Conservation (phyloP, 768 basidiomycete species). For the Naematelia encephala region DNA sequence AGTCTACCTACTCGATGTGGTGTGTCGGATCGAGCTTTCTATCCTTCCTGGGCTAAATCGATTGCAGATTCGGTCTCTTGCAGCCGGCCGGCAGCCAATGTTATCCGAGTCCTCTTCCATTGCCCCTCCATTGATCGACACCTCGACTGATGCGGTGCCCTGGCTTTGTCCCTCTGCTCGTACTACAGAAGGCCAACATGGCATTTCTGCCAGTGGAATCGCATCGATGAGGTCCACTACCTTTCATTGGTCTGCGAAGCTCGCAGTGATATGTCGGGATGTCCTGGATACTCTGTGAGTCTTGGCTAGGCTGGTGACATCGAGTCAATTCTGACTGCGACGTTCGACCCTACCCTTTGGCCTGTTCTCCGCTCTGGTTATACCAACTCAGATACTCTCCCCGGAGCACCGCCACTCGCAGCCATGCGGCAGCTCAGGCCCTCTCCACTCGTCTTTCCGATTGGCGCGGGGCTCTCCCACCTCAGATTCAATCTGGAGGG, state of each 20-base stretch:
- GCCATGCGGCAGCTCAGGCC: neutral
- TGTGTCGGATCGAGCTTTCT: conserved; percentile 1
- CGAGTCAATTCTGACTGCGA: too few species aligned
- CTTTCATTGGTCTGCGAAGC: conserved; percentile 21
- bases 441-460: conserved; percentile 14
- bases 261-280: conserved; percentile 12
- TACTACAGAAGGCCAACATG: conserved; percentile 2
- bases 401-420: neutral
- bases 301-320: too few species aligned
- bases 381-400: conserved; percentile 14
- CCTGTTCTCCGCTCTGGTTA: neutral
- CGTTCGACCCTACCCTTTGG: conserved; percentile 10
- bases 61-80: conserved; percentile 18
- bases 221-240: conserved; percentile 20
- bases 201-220: conserved; percentile 4
- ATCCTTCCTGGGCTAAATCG: neutral
- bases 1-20: conserved; percentile 14
- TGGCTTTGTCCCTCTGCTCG: neutral
- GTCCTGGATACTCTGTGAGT: too few species aligned
- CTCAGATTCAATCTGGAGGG: conserved; percentile 16
- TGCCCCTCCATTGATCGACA: conserved; percentile 10
- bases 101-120: conserved; percentile 3
- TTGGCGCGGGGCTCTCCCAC: conserved; percentile 14
- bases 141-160: conserved; percentile 7
- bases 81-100: conserved; percentile 22